Percentiles rank a stretch among this genome's conserved stretches.
These are phyloP conservation scores for Calocybe cyanea DNA, from an alignment of 768 basidiomycete species.

Conservation along the genomic window DNA sequence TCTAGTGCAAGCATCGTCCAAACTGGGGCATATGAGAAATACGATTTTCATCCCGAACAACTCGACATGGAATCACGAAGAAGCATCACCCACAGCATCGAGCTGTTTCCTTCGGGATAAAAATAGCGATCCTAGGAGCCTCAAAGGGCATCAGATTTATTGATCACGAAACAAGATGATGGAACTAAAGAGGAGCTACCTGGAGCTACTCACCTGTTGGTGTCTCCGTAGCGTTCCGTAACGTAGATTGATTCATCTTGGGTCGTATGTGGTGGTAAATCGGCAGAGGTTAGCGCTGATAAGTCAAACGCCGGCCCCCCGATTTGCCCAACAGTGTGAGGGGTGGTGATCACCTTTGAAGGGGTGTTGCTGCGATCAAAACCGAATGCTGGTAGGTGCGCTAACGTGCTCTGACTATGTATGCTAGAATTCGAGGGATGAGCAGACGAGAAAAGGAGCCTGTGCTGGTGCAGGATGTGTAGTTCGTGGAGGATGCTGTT, in stretches of 20 bases:
- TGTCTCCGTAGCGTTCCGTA: slow-evolving; percentile 57
- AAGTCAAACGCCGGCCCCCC: slow-evolving; percentile 2
- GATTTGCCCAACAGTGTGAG: background rate
- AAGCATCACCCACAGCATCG: slow-evolving; percentile 11
- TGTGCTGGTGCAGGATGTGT: slow-evolving; percentile 65
- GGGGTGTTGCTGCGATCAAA: background rate
- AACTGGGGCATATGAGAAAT: too few relatives aligned
- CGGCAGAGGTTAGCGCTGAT: background rate
- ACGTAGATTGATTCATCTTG: slow-evolving; percentile 43
- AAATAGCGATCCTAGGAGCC: slow-evolving; percentile 62
- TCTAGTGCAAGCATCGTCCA: too few relatives aligned
- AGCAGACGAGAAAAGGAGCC: slow-evolving; percentile 39
- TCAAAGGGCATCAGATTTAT: slow-evolving; percentile 23
- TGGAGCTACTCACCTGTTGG: slow-evolving; percentile 61
- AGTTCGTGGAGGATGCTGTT: slow-evolving; percentile 70
- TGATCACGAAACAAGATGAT: background rate
- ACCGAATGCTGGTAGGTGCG: background rate
- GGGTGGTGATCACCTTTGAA: slow-evolving; percentile 2
- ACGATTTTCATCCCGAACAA: background rate
- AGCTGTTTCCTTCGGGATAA: slow-evolving; percentile 52
- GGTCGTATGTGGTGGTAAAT: background rate
- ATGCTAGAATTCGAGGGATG: background rate
- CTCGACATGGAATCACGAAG: slow-evolving; percentile 1
- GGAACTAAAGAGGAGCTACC: slow-evolving; percentile 6
- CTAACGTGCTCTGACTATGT: background rate